Percentiles rank a stretch among this genome's conserved stretches.
Conservation (phyloP, 371 early-diverging fungal species). For the Thermomucor indicae-seudaticae region DNA sequence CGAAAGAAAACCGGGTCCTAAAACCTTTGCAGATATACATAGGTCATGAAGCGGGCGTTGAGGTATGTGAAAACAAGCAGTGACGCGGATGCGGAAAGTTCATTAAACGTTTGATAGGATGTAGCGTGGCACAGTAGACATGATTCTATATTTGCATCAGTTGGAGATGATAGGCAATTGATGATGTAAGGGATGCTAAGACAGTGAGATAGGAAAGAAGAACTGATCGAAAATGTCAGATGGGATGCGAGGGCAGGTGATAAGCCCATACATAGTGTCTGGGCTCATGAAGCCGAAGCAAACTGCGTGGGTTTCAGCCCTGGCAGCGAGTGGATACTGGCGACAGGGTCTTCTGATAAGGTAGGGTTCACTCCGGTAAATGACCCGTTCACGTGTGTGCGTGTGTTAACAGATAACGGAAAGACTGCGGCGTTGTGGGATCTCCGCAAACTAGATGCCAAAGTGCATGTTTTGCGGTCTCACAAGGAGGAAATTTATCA, state of each 20-base stretch:
- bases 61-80: conserved; percentile 40
- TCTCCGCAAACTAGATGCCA: conserved; percentile 80
- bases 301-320: conserved; percentile 96
- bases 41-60: conserved; percentile 90
- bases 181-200: conserved; percentile 62
- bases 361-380: conserved; percentile 22
- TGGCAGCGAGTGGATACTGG: conserved; percentile 82
- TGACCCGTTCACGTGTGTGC: neutral
- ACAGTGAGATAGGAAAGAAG: neutral
- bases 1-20: conserved; percentile 67
- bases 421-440: conserved; percentile 97
- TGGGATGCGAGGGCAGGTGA: conserved; percentile 65
- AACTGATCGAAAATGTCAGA: conserved; percentile 29
- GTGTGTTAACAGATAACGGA: neutral
- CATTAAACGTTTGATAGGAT: conserved; percentile 53
- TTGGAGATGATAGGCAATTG: conserved; percentile 92
- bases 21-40: conserved; percentile 72
- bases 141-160: conserved; percentile 89
- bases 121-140: conserved; percentile 87
- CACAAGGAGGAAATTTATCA: conserved; percentile 95
- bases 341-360: conserved; percentile 94
- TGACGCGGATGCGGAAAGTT: neutral
- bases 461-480: conserved; percentile 80
- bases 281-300: conserved; percentile 91
- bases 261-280: conserved; percentile 64